Evolutionary conservation across 2,329 filamentous ascomycete species (phyloP), one percentile per base, ranked within the genome.

Genomic region (Botrytis tulipae): DNA sequence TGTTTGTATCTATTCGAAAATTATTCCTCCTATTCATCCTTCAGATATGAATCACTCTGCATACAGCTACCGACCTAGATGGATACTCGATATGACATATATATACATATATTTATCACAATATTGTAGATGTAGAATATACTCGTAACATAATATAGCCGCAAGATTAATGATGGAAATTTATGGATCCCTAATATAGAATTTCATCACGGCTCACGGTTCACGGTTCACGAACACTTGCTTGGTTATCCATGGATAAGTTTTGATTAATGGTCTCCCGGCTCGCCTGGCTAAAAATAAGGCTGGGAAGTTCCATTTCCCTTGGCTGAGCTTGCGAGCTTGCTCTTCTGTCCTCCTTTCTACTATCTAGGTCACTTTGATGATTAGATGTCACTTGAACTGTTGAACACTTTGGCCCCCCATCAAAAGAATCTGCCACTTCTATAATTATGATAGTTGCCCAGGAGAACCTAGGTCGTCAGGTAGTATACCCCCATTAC

Each of bases 381-480:
- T 16, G 20, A 40, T 61, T 2, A 62, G 16, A 62, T 42, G 60
- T 37, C 25, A 29, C 48, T 54, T 16, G 0, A n/a, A n/a, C n/a
- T n/a, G n/a, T n/a, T n/a, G n/a, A n/a, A 16, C 48, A n/a, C 40
- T 63, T 63, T 65, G 61, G 61, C 61, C 61, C 61, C 61, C 40
- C 37, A 18, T 29, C n/a, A 18, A 6, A 8, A 32, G 20, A 46
- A 44, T 20, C 32, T 51, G 32, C 8, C 46, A 37, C 46, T 54
- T 54, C 25, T 25, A 42, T 35, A 71, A 44, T 51, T 51, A 35
- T 40, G 32, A 18, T 29, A 61, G 35, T 65, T 32, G 35, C 22
- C 37, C 10, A 14, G 25, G 14, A 51, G 18, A 32, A 63, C 25
- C 46, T 25, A 3, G 22, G 22, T 25, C 25, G 2, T 0, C 12